phyloP scores from a whole-genome alignment of 208 protist species.

The Acanthamoeba castellanii region DNA sequence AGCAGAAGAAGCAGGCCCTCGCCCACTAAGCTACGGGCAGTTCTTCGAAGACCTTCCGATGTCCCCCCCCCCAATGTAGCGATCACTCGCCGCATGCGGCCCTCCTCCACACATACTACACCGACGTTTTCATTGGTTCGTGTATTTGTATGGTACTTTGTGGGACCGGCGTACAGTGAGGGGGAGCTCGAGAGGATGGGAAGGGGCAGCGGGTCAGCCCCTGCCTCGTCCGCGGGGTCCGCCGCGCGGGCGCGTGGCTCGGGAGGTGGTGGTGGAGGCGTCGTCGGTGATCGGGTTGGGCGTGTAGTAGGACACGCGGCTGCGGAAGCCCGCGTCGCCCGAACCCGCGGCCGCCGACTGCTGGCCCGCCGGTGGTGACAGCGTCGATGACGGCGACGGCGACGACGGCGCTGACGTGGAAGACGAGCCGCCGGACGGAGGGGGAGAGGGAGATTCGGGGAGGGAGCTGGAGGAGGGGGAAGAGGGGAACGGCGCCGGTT shows the following conservation, averaged over 20 bases:
- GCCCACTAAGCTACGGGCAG: too few relatives aligned
- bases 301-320: background rate
- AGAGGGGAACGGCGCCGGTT: background rate
- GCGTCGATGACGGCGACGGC: background rate
- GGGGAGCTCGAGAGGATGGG: too few relatives aligned
- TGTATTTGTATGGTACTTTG: too few relatives aligned
- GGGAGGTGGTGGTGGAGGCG: slow-evolving; percentile 6
- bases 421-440: too few relatives aligned
- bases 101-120: too few relatives aligned
- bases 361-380: background rate
- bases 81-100: too few relatives aligned
- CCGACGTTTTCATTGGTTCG: too few relatives aligned
- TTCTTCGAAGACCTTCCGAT: too few relatives aligned
- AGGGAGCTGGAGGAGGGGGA: background rate
- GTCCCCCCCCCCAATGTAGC: too few relatives aligned
- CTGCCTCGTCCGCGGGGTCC: background rate
- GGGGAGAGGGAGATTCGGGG: too few relatives aligned
- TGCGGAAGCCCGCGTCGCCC: background rate
- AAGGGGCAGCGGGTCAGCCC: background rate
- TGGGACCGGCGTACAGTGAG: too few relatives aligned
- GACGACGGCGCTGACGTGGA: background rate
- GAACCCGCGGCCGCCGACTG: background rate
- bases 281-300: slow-evolving; percentile 7
- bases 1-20: slow-evolving; percentile 32
- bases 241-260: background rate